Conservation (phyloP, 441 rosid genomes). For the Raphanus hybrid region DNA sequence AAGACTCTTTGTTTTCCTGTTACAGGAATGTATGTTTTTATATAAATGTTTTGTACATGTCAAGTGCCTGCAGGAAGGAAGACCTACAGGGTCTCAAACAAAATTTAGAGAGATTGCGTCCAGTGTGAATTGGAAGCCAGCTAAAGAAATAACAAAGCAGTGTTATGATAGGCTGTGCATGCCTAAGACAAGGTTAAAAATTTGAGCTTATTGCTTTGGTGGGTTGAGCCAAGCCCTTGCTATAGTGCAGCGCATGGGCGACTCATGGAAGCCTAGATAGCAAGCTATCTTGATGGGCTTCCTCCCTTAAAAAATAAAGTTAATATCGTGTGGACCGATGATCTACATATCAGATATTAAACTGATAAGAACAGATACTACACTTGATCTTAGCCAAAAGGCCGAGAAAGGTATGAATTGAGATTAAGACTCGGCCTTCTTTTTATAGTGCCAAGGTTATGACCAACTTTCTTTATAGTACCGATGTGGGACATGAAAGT, state of each 20-base stretch:
- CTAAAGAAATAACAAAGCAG: too few relatives aligned
- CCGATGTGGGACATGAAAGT: too few relatives aligned
- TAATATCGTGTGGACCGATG: neutral
- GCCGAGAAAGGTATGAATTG: constrained; percentile 62
- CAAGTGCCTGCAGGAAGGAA: neutral
- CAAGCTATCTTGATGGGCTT: neutral
- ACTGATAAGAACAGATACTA: constrained; percentile 93
- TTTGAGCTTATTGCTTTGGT: neutral
- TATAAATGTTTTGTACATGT: neutral
- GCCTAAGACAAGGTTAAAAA: neutral
- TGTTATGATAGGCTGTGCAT: too few relatives aligned
- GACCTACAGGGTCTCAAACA: too few relatives aligned
- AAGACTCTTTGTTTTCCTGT: neutral
- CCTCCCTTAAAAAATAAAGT: neutral
- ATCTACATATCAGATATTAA: constrained; percentile 75
- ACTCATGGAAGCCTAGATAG: neutral
- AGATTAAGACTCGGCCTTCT: fast-evolving
- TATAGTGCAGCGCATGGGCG: neutral
- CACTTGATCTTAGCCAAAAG: constrained; percentile 99
- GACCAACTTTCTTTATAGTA: neutral
- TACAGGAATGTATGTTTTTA: neutral
- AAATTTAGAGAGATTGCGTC: too few relatives aligned
- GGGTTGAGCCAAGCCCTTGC: neutral
- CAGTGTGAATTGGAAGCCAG: too few relatives aligned
- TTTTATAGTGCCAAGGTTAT: neutral